These are phyloP conservation scores for Salix arbutifolia DNA, from an alignment of 345 rosid species.

Conservation along the genomic window DNA sequence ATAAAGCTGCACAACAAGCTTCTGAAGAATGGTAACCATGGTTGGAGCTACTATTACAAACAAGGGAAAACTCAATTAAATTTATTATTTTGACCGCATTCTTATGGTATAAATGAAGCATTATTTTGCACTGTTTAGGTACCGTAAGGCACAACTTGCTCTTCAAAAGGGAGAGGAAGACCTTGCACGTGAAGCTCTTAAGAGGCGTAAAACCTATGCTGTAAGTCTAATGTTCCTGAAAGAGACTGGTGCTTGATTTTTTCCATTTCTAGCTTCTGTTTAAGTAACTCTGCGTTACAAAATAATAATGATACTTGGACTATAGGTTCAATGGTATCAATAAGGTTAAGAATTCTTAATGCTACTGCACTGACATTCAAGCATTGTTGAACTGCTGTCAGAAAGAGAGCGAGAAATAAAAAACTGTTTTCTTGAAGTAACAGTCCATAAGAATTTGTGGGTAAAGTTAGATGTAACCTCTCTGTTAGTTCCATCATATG, in stretches of 20 bases:
- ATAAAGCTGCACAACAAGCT: slow-evolving; percentile 63
- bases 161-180: slow-evolving; percentile 78
- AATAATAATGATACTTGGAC: background rate
- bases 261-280: background rate
- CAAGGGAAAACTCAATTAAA: background rate
- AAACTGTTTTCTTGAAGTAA: background rate
- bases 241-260: background rate
- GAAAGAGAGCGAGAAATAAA: background rate
- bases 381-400: background rate
- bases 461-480: background rate
- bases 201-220: slow-evolving; percentile 70
- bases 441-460: background rate
- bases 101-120: background rate
- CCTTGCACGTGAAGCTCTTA: slow-evolving; percentile 84
- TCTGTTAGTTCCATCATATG: background rate
- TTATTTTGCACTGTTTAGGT: slow-evolving; percentile 36
- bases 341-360: background rate
- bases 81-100: background rate
- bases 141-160: slow-evolving; percentile 73
- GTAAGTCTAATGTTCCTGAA: slow-evolving; percentile 36
- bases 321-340: background rate
- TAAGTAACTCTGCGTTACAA: background rate
- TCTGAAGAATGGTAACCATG: slow-evolving; percentile 62
- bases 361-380: background rate
- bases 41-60: background rate